Evolutionary conservation across 805 yeast species (phyloP), one percentile per base, ranked within the genome.

Genomic region (Candida fluviatilis): DNA sequence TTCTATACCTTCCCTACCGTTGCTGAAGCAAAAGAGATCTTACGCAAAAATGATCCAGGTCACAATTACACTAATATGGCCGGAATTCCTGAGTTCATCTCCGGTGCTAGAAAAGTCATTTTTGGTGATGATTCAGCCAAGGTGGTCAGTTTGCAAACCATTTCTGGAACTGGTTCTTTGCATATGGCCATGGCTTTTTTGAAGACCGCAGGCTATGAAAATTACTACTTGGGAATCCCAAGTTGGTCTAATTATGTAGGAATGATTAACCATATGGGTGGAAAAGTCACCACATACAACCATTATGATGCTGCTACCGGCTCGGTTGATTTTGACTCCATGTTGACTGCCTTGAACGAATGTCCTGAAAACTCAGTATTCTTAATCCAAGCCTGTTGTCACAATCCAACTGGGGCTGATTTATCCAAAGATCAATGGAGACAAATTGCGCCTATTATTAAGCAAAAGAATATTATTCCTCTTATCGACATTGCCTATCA

Each of bases 391-490:
- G 62, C 69, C 12, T 66, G 71, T 39, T 67, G 73, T 47, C 73
- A 67, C 50, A 67, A 67, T 48, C 73, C 73, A 3, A 67, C 73
- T 12, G 73, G 72, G 1, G 61, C 66, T 12, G 73, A 67, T 47
- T 61, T 54, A 40, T 37, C 61, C 18, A 35, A 49, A 32, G 63
- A 59, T 6, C 69, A 67, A 45, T 67, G 73, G 73, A 43, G 39
- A 29, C 41, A 50, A 38, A 57, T 67, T 19, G 52, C 55, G 14
- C 48, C 43, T 18, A 38, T 61, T 27, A 33, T 63, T 25, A 52
- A 59, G 39, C 32, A 39, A 19, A 52, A 52, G 21, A 43, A 55
- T 15, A 43, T 64, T 35, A 52, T 60, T 35, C 57, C 62, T 2
- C 39, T 66, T 25, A 58, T 67, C 36, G 73, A 67, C 52, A 60